Conservation (phyloP, 345 rosid species). For the Eucalyptus curtisii region DNA sequence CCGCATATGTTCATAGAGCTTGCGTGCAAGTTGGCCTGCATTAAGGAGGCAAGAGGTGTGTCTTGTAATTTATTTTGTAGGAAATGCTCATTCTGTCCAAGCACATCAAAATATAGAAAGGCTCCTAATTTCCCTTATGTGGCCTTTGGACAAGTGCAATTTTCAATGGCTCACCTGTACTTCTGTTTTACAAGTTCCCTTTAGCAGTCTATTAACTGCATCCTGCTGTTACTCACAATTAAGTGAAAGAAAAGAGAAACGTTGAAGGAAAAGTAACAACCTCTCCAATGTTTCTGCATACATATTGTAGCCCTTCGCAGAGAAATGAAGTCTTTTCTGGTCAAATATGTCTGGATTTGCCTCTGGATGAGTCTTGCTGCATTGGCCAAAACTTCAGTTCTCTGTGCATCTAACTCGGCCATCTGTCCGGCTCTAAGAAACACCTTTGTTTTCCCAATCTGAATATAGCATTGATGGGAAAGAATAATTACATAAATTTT, state of each 20-base stretch:
- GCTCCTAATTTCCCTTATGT: neutral
- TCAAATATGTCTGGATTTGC: constrained; percentile 70
- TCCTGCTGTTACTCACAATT: neutral
- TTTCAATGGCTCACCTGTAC: neutral
- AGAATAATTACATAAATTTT: neutral
- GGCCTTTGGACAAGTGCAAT: neutral
- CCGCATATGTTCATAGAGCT: constrained; percentile 63
- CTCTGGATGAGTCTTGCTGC: constrained; percentile 92
- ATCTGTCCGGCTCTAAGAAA: constrained; percentile 99
- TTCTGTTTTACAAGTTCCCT: neutral
- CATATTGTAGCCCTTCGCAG: constrained; percentile 67
- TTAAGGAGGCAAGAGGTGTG: constrained; percentile 7
- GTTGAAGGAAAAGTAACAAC: constrained; percentile 17
- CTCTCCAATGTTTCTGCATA: constrained; percentile 79
- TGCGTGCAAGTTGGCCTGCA: constrained; percentile 77
- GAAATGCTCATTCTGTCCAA: neutral
- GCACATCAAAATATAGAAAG: neutral
- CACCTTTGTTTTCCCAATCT: constrained; percentile 90
- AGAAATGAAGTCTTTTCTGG: constrained; percentile 67
- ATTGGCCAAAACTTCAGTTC: constrained; percentile 93
- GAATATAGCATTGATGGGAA: neutral
- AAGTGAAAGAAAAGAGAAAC: neutral
- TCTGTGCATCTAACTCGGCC: constrained; percentile 95
- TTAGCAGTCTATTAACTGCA: neutral
- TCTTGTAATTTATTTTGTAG: constrained; percentile 10